Conservation (phyloP, 441 rosid species). For the Erysimum cheiri region DNA sequence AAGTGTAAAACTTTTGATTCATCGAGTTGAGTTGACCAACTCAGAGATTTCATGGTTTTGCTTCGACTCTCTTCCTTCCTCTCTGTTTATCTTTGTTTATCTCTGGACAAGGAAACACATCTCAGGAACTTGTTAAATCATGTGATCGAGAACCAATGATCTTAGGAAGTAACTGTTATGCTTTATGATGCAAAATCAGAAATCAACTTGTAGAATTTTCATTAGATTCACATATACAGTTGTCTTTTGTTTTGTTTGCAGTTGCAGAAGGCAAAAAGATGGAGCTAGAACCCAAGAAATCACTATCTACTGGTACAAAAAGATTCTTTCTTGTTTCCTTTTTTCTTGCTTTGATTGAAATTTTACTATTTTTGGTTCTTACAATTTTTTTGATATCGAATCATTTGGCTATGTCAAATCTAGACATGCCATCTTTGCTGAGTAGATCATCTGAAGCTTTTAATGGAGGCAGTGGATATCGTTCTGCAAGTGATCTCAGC, state of each 20-base stretch:
- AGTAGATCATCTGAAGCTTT: conserved; percentile 61
- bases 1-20: not conserved
- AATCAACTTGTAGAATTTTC: not conserved
- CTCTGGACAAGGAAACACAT: not conserved
- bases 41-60: conserved; percentile 1
- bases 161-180: not conserved
- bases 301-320: conserved; percentile 31
- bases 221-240: not conserved
- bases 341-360: conserved; percentile 3
- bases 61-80: conserved; percentile 22
- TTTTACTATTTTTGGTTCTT: not conserved
- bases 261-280: conserved; percentile 48
- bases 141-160: conserved; percentile 14
- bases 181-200: conserved; percentile 23
- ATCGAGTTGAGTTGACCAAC: conserved; percentile 45
- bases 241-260: conserved; percentile 33
- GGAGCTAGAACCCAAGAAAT: conserved; percentile 53
- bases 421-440: conserved; percentile 40
- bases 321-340: conserved; percentile 21
- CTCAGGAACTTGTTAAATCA: conserved; percentile 3
- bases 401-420: conserved; percentile 24
- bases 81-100: not conserved
- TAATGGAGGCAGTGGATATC: conserved; percentile 44
- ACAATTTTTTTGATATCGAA: not conserved
- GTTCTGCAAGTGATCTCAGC: conserved; percentile 65